Evolutionary conservation across 768 basidiomycete species (phyloP).

Genomic region (Rhodotorula toruloides): DNA sequence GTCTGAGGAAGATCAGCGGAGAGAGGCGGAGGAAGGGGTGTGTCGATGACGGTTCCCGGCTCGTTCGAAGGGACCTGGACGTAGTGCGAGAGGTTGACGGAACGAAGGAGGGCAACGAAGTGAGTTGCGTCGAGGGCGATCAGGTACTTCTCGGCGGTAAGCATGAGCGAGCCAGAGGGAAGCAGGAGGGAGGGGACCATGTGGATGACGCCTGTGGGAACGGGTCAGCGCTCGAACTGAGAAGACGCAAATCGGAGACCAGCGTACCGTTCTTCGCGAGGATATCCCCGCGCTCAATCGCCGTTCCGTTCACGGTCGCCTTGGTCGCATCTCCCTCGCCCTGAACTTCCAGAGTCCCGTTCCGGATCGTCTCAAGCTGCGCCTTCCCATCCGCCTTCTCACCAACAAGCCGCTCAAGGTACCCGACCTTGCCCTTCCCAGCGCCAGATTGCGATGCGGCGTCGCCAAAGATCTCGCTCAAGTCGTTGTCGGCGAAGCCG

Average conservation of each 20-base stretch:
- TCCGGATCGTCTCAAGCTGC: slow-evolving; percentile 47
- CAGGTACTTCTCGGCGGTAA: slow-evolving; percentile 93
- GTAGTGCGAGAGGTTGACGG: slow-evolving; percentile 61
- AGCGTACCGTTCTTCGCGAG: slow-evolving; percentile 76
- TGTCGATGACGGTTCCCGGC: slow-evolving; percentile 52
- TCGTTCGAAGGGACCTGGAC: slow-evolving; percentile 44
- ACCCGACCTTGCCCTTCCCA: slow-evolving; percentile 43
- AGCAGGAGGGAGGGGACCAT: slow-evolving; percentile 76
- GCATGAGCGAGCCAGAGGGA: slow-evolving; percentile 64
- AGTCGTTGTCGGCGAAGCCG: slow-evolving; percentile 73
- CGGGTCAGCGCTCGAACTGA: background rate
- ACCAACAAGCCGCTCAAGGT: slow-evolving; percentile 44
- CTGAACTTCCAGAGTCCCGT: slow-evolving; percentile 60
- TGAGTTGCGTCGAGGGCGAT: slow-evolving; percentile 83
- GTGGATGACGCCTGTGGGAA: slow-evolving; percentile 69
- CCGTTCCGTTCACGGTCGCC: slow-evolving; percentile 41
- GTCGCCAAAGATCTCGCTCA: slow-evolving; percentile 70
- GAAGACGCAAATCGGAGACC: background rate
- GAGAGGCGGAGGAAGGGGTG: slow-evolving; percentile 2
- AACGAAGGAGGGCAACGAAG: slow-evolving; percentile 82
- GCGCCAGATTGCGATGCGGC: slow-evolving; percentile 56
- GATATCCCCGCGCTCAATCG: slow-evolving; percentile 70
- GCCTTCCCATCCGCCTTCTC: background rate
- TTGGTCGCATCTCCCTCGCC: slow-evolving; percentile 53
- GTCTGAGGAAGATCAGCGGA: slow-evolving; percentile 47